Percentiles rank a stretch among this genome's conserved stretches.
Conservation (phyloP, 805 yeast genomes). For the Saturnispora dispora region DNA sequence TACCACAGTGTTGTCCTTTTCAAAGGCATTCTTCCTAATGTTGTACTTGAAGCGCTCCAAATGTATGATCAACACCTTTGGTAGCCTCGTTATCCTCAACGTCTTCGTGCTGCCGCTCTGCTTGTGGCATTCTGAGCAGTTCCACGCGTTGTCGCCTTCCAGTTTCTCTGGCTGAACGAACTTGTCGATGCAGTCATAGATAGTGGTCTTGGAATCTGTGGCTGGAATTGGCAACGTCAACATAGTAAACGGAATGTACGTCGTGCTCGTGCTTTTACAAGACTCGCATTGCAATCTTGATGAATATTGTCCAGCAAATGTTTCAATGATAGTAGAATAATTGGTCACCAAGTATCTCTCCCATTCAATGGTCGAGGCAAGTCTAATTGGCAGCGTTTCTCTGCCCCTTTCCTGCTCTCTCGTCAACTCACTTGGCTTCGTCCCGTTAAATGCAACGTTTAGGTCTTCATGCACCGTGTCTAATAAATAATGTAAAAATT, state of each 20-base stretch:
- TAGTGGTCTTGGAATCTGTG: slow-evolving; percentile 12
- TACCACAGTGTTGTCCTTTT: slow-evolving; percentile 57
- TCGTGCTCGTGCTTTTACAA: slow-evolving; percentile 73
- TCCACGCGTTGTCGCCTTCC: slow-evolving; percentile 77
- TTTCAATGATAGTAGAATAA: slow-evolving; percentile 69
- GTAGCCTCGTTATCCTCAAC: slow-evolving; percentile 66
- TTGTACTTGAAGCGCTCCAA: slow-evolving; percentile 65
- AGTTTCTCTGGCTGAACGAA: slow-evolving; percentile 68
- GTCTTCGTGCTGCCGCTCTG: slow-evolving; percentile 59
- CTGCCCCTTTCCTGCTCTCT: slow-evolving; percentile 59
- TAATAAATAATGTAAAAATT: slow-evolving; percentile 62
- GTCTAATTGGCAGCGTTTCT: slow-evolving; percentile 63
- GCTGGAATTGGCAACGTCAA: slow-evolving; percentile 73
- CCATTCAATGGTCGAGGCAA: slow-evolving; percentile 89
- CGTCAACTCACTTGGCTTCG: slow-evolving; percentile 47
- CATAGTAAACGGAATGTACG: slow-evolving; percentile 75
- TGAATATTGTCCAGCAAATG: slow-evolving; percentile 82
- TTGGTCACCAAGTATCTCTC: slow-evolving; percentile 74
- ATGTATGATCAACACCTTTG: slow-evolving; percentile 72
- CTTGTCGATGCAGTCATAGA: slow-evolving; percentile 64
- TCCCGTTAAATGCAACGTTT: slow-evolving; percentile 52
- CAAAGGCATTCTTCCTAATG: slow-evolving; percentile 24
- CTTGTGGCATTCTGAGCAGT: slow-evolving; percentile 64
- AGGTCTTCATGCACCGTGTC: slow-evolving; percentile 80
- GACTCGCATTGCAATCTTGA: slow-evolving; percentile 67